Percentiles rank a stretch among this genome's conserved stretches.
Evolutionary conservation across 768 basidiomycete species (phyloP).

Genomic region (Tephrocybe sp.): DNA sequence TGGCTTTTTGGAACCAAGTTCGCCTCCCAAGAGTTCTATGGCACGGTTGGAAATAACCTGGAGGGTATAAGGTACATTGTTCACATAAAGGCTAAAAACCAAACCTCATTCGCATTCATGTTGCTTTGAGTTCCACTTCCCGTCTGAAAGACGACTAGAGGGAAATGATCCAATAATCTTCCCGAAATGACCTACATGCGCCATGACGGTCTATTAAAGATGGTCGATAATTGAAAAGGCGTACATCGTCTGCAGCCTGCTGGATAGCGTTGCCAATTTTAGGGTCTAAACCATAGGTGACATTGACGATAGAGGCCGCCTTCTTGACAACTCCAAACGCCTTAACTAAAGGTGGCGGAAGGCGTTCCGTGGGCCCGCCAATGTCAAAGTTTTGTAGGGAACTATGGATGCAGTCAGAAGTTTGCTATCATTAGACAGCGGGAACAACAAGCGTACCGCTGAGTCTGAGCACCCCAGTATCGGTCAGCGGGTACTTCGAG

Average conservation of each 20-base stretch:
- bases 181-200: conserved; percentile 84
- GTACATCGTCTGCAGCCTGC: conserved; percentile 88
- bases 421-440: neutral
- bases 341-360: conserved; percentile 94
- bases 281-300: conserved; percentile 85
- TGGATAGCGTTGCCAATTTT: conserved; percentile 88
- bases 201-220: neutral
- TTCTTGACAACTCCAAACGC: conserved; percentile 98
- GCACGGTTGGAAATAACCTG: conserved; percentile 98
- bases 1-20: conserved; percentile 93
- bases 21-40: conserved; percentile 93
- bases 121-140: conserved; percentile 99
- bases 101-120: conserved; percentile 97
- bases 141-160: conserved; percentile 98
- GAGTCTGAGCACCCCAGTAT: conserved; percentile 99
- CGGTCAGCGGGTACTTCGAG: conserved; percentile 72
- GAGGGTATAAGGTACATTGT: neutral
- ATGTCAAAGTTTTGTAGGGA: conserved; percentile 99
- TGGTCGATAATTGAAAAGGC: neutral
- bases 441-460: conserved; percentile 52
- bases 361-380: conserved; percentile 88
- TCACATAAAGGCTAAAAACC: neutral
- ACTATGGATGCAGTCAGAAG: conserved; percentile 24
- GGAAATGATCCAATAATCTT: conserved; percentile 93
- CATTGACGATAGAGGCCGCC: conserved; percentile 90